Evolutionary conservation across 192 early-diverging fungal species (phyloP), one percentile per base, ranked within the genome.

Genomic region (Entomortierella lignicola): DNA sequence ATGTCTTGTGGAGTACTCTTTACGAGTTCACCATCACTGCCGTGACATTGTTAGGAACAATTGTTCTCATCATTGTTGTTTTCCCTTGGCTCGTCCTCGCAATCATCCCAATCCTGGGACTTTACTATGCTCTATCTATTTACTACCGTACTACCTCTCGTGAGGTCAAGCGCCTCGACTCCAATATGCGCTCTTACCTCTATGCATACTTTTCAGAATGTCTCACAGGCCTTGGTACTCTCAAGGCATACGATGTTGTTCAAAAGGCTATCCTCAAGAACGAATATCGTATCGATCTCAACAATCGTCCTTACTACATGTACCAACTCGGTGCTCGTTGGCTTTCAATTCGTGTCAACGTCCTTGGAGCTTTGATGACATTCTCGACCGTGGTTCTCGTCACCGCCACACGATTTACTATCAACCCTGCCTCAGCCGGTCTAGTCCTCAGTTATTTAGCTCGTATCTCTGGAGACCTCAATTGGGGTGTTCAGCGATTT

Each of bases 161-260:
- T 23, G 96, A 97, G 72, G 64, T 98, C 32, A 96, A 96, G 73
- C 91, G 94, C n/a, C 80, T 98, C 3, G 94, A 95, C 57, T 92
- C 94, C n/a, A 88, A 92, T n/a, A 84, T 94, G 31, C 85, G 93
- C 15, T 92, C 91, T 5, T 90, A 94, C 1, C 84, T 98, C 4
- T 96, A 94, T 69, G 85, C 95, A 0, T 92, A 92, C 63, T 90
- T 97, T 60, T 71, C 90, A 18, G 94, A 96, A 54, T 89, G 89
- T 0, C 80, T 96, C 7, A 88, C 86, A 11, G 97, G 97, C 8
- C 71, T 94, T 0, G 70, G 92, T 4, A 96, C 94, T 4, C 94
- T 98, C 54, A 86, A 95, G 11, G 94, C 94, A 0, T 96, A 91
- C 61, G 55, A 55, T 32, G 63, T 79, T 3, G 66, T 79, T 31